Base-by-base conservation (phyloP, 768 basidiomycete species). In the Lactarius sanguifluus region DNA sequence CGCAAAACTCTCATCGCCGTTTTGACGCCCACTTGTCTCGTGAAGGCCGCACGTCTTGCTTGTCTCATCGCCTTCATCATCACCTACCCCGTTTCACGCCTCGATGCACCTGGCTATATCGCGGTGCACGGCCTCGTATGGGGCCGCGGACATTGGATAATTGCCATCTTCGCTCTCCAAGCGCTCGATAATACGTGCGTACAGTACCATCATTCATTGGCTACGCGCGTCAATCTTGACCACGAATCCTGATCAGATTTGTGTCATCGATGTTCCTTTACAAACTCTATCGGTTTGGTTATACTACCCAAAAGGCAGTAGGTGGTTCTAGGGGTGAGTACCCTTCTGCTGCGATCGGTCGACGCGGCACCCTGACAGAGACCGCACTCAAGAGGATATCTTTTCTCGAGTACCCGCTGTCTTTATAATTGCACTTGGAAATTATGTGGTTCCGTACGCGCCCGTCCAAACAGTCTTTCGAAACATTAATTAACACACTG, bases 401-500 rank as follows among this genome's bases (percentile, higher is more conserved):
- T 45, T 68, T 15, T 52, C 55, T 32, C 67, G 69, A n/a, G 64
- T 70, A 5, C 69, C 69, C 10, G 66, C 69, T 9, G 57, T 69
- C 12, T 70, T 70, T 18, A 16, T 61, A 5, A 70, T 70, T 9
- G 62, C 69, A 0, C 67, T 70, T 13, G 69, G 69, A 38, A 70
- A 70, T 61, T 70, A 69, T 50, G 56, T 70, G 5, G 43, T 70
- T 32, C 69, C 69, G 67, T 68, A n/a, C 40, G 67, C 36, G 50
- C 54, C 20, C 32, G 12, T 38, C 13, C 23, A 28, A 8, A 9
- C 1, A 20, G 10, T 60, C 28, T 52, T 55, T 47, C 47, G 20
- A 32, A 20, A 13, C 15, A 20, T 40, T 36, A 18, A 57, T 50
- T 66, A 58, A 67, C 56, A 16, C 50, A n/a, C 45, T 0, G 30